These are phyloP conservation scores for Penicillium olsonii DNA, from an alignment of 2,329 filamentous ascomycete genomes.

Conservation along the genomic window DNA sequence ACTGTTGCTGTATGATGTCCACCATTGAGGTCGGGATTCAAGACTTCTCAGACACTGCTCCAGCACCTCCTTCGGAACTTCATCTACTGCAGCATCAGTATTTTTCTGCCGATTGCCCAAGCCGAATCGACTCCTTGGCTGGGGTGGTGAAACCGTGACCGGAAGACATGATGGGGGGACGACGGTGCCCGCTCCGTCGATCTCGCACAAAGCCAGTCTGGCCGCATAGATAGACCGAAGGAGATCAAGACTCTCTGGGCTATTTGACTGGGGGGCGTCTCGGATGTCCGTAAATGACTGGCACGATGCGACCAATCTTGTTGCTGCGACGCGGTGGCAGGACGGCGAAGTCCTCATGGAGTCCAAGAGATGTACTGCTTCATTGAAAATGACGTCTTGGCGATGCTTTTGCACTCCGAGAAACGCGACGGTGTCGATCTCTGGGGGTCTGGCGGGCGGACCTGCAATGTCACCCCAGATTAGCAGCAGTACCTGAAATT, in stretches of 20 bases:
- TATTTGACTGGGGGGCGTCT: constrained; percentile 24
- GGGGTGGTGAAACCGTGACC: constrained; percentile 46
- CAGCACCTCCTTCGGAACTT: constrained; percentile 34
- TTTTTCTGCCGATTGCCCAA: constrained; percentile 24
- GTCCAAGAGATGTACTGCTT: constrained; percentile 47
- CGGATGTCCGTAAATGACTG: constrained; percentile 47
- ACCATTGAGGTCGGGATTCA: constrained; percentile 57
- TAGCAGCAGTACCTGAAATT: background rate
- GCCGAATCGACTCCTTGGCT: constrained; percentile 27
- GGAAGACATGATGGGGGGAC: constrained; percentile 55
- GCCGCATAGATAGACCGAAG: constrained; percentile 61
- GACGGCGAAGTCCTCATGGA: constrained; percentile 50
- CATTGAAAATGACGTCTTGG: constrained; percentile 40
- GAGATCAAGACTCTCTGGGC: constrained; percentile 41
- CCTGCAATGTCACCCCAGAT: constrained; percentile 4
- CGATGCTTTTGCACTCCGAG: constrained; percentile 25
- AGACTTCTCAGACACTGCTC: constrained; percentile 57
- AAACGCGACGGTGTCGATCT: constrained; percentile 31
- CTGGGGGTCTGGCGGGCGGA: background rate
- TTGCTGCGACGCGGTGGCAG: constrained; percentile 56
- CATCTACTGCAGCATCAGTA: constrained; percentile 16
- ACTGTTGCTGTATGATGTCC: constrained; percentile 66
- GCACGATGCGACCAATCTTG: constrained; percentile 56
- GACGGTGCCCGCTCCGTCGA: constrained; percentile 53
- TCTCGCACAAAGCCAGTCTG: constrained; percentile 64